phyloP scores from a whole-genome alignment of 257 asterid species.

The Capsicum chinense region DNA sequence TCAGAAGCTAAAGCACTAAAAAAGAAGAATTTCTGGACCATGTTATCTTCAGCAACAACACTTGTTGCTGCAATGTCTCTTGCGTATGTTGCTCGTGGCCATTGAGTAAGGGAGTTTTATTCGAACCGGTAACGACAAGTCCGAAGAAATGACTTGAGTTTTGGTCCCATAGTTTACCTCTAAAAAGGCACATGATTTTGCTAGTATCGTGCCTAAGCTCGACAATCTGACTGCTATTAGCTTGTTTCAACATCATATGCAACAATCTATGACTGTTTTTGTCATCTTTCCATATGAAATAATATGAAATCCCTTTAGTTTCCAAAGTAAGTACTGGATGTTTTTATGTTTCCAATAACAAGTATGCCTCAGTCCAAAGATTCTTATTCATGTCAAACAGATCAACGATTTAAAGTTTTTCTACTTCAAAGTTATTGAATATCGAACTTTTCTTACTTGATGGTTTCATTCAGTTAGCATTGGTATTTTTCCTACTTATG shows the following conservation, averaged over 20 bases:
- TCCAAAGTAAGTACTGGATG: neutral
- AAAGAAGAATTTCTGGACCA: slow-evolving; percentile 76
- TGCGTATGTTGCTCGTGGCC: slow-evolving; percentile 66
- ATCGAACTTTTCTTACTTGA: neutral
- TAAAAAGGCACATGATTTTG: slow-evolving; percentile 9
- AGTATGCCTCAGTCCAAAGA: neutral
- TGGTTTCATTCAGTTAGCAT: neutral
- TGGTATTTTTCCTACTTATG: neutral
- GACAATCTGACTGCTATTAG: slow-evolving; percentile 23
- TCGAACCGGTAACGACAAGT: neutral
- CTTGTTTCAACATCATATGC: slow-evolving; percentile 13
- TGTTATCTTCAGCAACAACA: slow-evolving; percentile 72
- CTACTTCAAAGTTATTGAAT: neutral
- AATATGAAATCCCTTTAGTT: neutral
- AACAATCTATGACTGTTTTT: neutral
- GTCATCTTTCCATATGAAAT: neutral
- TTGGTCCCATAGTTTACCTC: slow-evolving; percentile 7
- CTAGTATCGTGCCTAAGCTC: slow-evolving; percentile 15
- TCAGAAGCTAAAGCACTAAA: slow-evolving; percentile 60
- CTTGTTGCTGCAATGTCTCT: slow-evolving; percentile 66
- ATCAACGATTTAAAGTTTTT: neutral
- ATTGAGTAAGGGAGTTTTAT: slow-evolving; percentile 37
- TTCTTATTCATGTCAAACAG: neutral
- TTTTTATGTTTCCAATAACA: neutral
- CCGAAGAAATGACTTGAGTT: slow-evolving; percentile 13